phyloP scores from a whole-genome alignment of 768 basidiomycete genomes.

The Tephrocybe sp. region DNA sequence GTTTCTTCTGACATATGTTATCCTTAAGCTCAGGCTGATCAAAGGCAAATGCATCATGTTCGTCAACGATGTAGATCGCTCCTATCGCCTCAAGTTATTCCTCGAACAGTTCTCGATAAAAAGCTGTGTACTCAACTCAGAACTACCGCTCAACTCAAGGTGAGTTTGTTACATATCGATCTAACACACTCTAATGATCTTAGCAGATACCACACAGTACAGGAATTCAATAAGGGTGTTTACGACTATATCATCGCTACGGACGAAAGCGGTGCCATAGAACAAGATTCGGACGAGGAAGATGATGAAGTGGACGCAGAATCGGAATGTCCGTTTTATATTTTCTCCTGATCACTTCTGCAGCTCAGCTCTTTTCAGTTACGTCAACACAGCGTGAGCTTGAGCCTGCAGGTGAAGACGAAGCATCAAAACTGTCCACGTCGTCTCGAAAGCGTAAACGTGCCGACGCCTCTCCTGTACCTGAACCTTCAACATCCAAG shows the following conservation, averaged over 20 bases:
- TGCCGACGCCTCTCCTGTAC: constrained; percentile 30
- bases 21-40: constrained; percentile 93
- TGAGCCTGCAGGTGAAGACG: constrained; percentile 19
- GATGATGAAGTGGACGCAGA: constrained; percentile 39
- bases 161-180: constrained; percentile 19
- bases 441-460: constrained; percentile 58
- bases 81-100: constrained; percentile 96
- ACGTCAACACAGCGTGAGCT: constrained; percentile 51
- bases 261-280: constrained; percentile 71
- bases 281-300: constrained; percentile 45
- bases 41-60: constrained; percentile 96
- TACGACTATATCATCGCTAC: constrained; percentile 99
- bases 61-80: constrained; percentile 93
- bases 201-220: constrained; percentile 87
- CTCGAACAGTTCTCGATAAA: constrained; percentile 97
- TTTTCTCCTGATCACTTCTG: not conserved
- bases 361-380: constrained; percentile 33
- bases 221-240: constrained; percentile 98
- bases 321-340: constrained; percentile 29
- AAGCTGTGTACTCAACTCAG: constrained; percentile 93
- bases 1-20: constrained; percentile 93
- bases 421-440: constrained; percentile 16
- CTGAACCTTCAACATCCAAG: constrained; percentile 31
- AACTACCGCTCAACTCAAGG: constrained; percentile 93
- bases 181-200: not conserved